Base-by-base conservation (phyloP, 2,329 filamentous ascomycete genomes). In the Cordyceps fumosorosea region DNA sequence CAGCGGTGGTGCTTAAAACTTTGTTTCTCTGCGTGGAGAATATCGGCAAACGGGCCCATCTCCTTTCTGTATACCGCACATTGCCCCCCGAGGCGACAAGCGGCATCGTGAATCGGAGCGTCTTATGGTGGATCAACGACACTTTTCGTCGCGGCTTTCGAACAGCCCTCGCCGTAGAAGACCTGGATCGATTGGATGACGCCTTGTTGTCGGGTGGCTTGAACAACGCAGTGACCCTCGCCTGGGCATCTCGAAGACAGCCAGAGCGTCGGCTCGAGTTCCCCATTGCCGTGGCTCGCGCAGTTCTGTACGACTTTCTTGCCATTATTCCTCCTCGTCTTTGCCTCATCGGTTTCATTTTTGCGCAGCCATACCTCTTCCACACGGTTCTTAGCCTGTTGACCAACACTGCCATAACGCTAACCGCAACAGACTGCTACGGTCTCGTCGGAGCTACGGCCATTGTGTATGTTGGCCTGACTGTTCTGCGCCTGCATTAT, bases 41-140 rank as follows among this genome's bases (percentile, higher is more conserved):
- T 20, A 26, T 66, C 1, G 64, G 68, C 3, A 75, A 75, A 64
- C 66, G 67, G 10, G 47, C 66, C 32, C 62, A 66, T 62, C 61
- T 71, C 22, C 50, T 56, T 16, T 29, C 55, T 3, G 65, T 62
- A 48, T 63, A 68, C 56, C 62, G 62, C 16, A 56, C 67, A 44
- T 63, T 69, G 24, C 57, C 69, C 16, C 66, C 69, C 2, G 75
- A 77, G 63, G 66, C 67, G 5, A 76, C 72, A 2, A 70, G 70
- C 50, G 71, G 73, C n/a, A 59, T 71, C 44, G 64, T 74, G 42
- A 73, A 69, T 62, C 66, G 71, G 26, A 71, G 69, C 22, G 61
- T 75, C 14, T 71, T 74, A 50, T 73, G 70, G 71, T 75, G 73
- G 73, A 53, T 75, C 26, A 73, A 73, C 48, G 54, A 65, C 6